Evolutionary conservation across 2,329 filamentous ascomycete species (phyloP), one percentile per base, ranked within the genome.

Genomic region (Drechslerella dactyloides): DNA sequence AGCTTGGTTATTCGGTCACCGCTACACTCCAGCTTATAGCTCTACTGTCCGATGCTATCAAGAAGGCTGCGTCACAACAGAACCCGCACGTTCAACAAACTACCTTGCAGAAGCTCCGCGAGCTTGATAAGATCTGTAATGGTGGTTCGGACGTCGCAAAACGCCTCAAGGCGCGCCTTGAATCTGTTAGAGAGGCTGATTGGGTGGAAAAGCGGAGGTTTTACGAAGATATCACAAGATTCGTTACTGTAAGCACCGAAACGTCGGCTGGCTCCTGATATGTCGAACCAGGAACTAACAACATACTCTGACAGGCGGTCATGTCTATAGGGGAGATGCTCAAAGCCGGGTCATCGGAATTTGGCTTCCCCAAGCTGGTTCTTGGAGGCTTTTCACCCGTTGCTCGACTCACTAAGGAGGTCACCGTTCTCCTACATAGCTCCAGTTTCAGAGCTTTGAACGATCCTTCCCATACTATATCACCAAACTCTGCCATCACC

Each of bases 191-290:
- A 24, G 75, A 76, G 23, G 75, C 74, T 4, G 75, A 77, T 62
- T 63, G 74, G 72, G 54, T 48, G 15, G 76, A 77, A 48, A 60
- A 73, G 24, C 73, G 75, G 37, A 74, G 68, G 44, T 76, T 77
- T 53, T 77, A 75, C 68, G 76, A 77, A 51, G 76, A 77, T 59
- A 77, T 76, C 1, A 77, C 75, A 40, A 64, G 74, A 40, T 77
- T 77, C 63, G 76, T 76, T 15, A 76, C 75, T 51, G 76, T 77
- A 66, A 35, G 61, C 24, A 24, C 15, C n/a, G 23, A 17, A 42
- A 42, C 21, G 2, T 24, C 5, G 33, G 8, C 11, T 44, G 17
- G 35, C 21, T n/a, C 19, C 13, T 51, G n/a, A n/a, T n/a, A n/a
- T 48, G n/a, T 1, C 8, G 30, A 17, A 40, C 7, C 15, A 33